A percentile compares a stretch with the other conserved stretches of the same genome.
phyloP scores from a whole-genome alignment of 2,329 filamentous ascomycete species.

The Fusarium mundagurra region DNA sequence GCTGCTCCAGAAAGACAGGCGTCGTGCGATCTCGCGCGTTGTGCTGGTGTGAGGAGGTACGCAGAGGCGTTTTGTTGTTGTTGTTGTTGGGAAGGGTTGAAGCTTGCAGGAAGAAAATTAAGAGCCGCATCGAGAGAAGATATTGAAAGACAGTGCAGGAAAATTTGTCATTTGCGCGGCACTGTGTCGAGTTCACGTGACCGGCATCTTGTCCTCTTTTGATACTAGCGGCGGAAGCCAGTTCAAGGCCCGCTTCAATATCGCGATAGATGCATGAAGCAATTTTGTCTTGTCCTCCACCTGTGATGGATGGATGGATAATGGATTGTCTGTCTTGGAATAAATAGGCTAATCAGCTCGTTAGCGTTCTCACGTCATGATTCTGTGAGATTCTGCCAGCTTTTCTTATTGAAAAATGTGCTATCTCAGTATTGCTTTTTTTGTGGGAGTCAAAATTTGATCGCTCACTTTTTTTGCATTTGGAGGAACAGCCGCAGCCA shows the following conservation, averaged over 20 bases:
- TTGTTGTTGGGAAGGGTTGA: slow-evolving; percentile 29
- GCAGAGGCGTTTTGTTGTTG: slow-evolving; percentile 18
- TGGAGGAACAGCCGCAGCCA: not conserved
- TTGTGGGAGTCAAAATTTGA: not conserved
- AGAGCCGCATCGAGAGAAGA: slow-evolving; percentile 41
- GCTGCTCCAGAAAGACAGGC: slow-evolving; percentile 11
- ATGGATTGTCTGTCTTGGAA: slow-evolving; percentile 10
- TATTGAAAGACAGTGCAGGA: slow-evolving; percentile 48
- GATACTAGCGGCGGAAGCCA: slow-evolving; percentile 35
- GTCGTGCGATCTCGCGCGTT: slow-evolving; percentile 9
- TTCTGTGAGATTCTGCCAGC: not conserved
- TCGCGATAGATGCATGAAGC: slow-evolving; percentile 44
- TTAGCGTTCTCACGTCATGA: slow-evolving; percentile 16
- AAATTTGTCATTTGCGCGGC: slow-evolving; percentile 39
- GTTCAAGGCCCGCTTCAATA: slow-evolving; percentile 11
- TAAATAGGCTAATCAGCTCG: slow-evolving; percentile 7
- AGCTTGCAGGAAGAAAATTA: slow-evolving; percentile 23
- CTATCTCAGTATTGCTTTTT: not conserved
- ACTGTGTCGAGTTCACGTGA: slow-evolving; percentile 45
- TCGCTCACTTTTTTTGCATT: not conserved
- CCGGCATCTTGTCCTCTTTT: not conserved
- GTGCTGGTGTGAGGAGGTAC: slow-evolving; percentile 12
- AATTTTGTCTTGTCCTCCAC: slow-evolving; percentile 29
- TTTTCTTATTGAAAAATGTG: not conserved
- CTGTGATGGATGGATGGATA: not conserved